Evolutionary conservation across 164 flowering plant genomes (phyloP), one percentile per base, ranked within the genome.

Genomic region (Vitis cinerea): DNA sequence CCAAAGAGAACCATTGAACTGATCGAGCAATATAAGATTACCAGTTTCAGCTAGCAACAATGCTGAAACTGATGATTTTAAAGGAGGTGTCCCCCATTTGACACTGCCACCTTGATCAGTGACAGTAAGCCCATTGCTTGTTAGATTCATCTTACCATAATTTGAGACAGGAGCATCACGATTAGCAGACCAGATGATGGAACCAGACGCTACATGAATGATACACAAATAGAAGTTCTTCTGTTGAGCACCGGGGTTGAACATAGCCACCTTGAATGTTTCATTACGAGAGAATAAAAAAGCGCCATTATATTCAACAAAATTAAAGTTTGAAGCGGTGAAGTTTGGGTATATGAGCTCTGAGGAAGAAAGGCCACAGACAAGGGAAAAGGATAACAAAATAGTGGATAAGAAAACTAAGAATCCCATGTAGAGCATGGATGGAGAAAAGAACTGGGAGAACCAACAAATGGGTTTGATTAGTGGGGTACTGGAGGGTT

Each of bases 171-270:
- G 87, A 19, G 81, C 48, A 66, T 86, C 80, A 1, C 87, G 85
- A 67, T 90, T 92, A 27, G 97, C 97, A 3, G 97, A 81, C 97
- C 98, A 94, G 67, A 84, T 81, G 72, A 90, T 60, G n/a, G 80
- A 54, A 72, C 82, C 72, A 48, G 98, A 92, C 2, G 64, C 73
- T 10, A 61, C 83, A 70, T 94, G 96, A 60, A 86, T 69, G 68
- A 94, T 77, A 68, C 86, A 87, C 57, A 94, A 72, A 81, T 90
- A 89, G 86, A 81, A 89, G 52, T 75, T 74, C 52, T 23, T 15
- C 49, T 70, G 74, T 47, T 75, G 72, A 2, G 65, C 48, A 0
- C 57, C 78, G 9, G 96, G 93, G 66, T 83, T 88, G 79, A 70
- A 71, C 53, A 94, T 82, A 51, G 90, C 77, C n/a, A 91, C 92